Base-by-base conservation (phyloP, 2,329 filamentous ascomycete species). In the Chaetomium sp. region DNA sequence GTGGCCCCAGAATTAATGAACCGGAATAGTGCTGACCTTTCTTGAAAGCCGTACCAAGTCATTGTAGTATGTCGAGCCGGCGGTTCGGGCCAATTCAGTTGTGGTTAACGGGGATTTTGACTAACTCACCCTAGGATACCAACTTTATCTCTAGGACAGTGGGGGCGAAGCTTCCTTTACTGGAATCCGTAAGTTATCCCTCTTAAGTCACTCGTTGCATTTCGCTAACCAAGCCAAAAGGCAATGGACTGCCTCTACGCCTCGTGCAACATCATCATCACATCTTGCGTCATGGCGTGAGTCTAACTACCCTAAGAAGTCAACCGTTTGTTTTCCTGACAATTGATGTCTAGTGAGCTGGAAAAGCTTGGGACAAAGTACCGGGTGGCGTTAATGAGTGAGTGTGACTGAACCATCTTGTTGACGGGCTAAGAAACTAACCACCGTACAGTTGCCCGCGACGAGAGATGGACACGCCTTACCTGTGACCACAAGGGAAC, bases 201-300 rank as follows among this genome's bases (percentile, higher is more conserved):
- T 33, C 10, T 5, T 5, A 6, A 4, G 12, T 6, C 12, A 7
- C 9, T 5, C n/a, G 4, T 4, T 32, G 14, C 41, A 11, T 1
- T 8, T 10, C n/a, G 9, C 48, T 48, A 51, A 62, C 52, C 3
- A 42, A 4, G 3, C 32, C 6, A n/a, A 49, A 43, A 62, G 60
- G 43, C 91, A 77, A 96, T 96, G 89, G 91, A 96, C 70, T 88
- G 89, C 53, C 79, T 99, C 4, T 95, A 91, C 70, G 92, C 92
- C 14, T 95, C 95, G 66, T 94, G 89, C 70, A 89, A 85, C 27
- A 90, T 91, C 14, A 87, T 94, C 61, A 91, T 97, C 62, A 96
- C 91, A 1, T 81, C 83, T 62, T 91, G 76, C 67, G 57, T 79
- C 10, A 68, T 67, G 66, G 88, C 74, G 85, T 86, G 60, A 46